Evolutionary conservation across 352 stramenopile species (phyloP).

Genomic region (Phytophthora citrophthora): DNA sequence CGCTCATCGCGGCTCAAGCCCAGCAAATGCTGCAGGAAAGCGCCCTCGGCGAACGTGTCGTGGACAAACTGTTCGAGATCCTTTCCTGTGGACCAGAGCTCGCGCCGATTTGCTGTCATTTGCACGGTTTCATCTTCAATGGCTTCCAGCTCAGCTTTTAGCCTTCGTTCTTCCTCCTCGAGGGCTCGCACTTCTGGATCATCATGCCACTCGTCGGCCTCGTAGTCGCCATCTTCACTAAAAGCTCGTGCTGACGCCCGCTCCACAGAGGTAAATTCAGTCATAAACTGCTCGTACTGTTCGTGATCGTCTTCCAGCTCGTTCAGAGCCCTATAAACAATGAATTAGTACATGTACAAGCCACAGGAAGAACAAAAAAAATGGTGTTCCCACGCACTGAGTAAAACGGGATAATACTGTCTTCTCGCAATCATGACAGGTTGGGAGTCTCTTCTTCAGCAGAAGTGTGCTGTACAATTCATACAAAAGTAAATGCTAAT

Average conservation of each 20-base stretch:
- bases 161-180: conserved; percentile 63
- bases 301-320: conserved; percentile 50
- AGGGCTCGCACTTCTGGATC: conserved; percentile 63
- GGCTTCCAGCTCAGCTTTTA: conserved; percentile 58
- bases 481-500: conserved; percentile 1
- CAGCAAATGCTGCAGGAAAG: conserved; percentile 79
- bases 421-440: conserved; percentile 76
- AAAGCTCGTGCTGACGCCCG: conserved; percentile 16
- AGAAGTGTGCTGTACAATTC: conserved; percentile 50
- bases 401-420: conserved; percentile 57
- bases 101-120: conserved; percentile 58
- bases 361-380: too few relatives aligned
- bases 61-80: conserved; percentile 78
- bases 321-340: conserved; percentile 44
- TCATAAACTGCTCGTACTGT: conserved; percentile 67
- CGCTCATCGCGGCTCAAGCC: conserved; percentile 78
- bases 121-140: conserved; percentile 68
- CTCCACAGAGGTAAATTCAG: conserved; percentile 50
- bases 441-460: conserved; percentile 74
- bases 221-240: conserved; percentile 37
- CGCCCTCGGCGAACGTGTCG: conserved; percentile 74
- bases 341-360: neutral
- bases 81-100: conserved; percentile 77
- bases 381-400: conserved; percentile 41
- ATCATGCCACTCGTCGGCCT: conserved; percentile 41